phyloP scores from a whole-genome alignment of 306 rosid genomes.

The Casuarina cunninghamiana region DNA sequence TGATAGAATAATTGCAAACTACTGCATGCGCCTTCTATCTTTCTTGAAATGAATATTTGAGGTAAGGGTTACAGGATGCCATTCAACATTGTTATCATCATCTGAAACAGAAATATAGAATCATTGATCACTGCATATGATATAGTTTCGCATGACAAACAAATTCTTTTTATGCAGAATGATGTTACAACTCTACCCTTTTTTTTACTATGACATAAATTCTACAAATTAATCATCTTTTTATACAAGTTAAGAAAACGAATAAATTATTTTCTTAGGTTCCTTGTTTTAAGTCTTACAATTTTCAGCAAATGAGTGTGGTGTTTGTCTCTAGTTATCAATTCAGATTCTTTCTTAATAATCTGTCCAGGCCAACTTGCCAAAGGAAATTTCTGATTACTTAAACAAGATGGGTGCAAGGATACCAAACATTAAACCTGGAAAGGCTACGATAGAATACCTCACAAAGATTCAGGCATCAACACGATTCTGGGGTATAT shows the following conservation, averaged over 20 bases:
- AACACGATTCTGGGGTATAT: conserved; percentile 94
- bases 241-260: neutral
- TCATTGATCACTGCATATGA: neutral
- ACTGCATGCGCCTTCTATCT: neutral
- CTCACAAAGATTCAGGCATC: conserved; percentile 97
- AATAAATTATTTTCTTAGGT: neutral
- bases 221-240: neutral
- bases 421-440: conserved; percentile 91
- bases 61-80: neutral
- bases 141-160: neutral
- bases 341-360: conserved; percentile 18
- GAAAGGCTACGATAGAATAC: conserved; percentile 94
- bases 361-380: conserved; percentile 85
- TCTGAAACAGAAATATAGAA: neutral
- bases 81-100: conserved; percentile 1
- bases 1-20: neutral
- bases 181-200: neutral
- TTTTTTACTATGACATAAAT: neutral
- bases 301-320: neutral
- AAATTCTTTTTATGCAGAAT: conserved; percentile 2
- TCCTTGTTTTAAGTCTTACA: neutral
- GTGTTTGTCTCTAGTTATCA: conserved; percentile 7
- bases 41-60: neutral
- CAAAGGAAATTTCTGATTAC: conserved; percentile 98
- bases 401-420: conserved; percentile 99